Evolutionary conservation across 2,329 filamentous ascomycete species (phyloP), one percentile per base, ranked within the genome.

Genomic region (Lachnum nothofagi): DNA sequence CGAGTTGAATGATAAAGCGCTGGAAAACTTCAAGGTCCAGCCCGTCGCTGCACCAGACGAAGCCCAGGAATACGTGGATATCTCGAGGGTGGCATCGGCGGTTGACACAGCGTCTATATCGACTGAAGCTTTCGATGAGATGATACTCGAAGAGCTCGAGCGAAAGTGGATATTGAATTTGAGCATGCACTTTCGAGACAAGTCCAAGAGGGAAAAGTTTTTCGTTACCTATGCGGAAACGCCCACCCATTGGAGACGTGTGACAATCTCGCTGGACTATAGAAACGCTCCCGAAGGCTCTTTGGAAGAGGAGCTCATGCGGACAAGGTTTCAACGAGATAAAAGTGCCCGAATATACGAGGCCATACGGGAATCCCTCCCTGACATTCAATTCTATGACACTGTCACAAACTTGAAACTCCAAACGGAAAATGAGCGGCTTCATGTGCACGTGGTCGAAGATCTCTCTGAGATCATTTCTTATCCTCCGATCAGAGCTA

Each of bases 381-480:
- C 78, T n/a, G 89, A 95, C 50, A 97, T 98, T 44, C 86, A 95
- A 59, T 98, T 96, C 65, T 97, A 95, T 69, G 82, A 91, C 48
- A 95, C 90, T 0, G 91, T 97, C 50, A 97, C 93, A 16, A 97
- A 97, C 61, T 77, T 98, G 55, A 95, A 95, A 67, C 76, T 98
- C 16, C 83, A 96, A 67, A 98, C 93, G 0, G 84, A 81, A 4
- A 86, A 94, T 48, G 88, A 88, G 12, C 83, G 90, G 51, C 75
- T 98, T 20, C 91, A 97, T 68, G 90, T 98, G 5, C 93, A 97
- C 66, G 93, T 98, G 44, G 91, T 93, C n/a, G 91, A 98, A 68
- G 93, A 98, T 65, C 80, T 89, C 42, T 62, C 64, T 72, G 93
- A 98, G 71, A 93, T 93, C 50, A 94, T 98, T 49, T 77, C 82